Evolutionary conservation across 2,329 filamentous ascomycete species (phyloP).

Genomic region (Gaeumannomyces tritici): DNA sequence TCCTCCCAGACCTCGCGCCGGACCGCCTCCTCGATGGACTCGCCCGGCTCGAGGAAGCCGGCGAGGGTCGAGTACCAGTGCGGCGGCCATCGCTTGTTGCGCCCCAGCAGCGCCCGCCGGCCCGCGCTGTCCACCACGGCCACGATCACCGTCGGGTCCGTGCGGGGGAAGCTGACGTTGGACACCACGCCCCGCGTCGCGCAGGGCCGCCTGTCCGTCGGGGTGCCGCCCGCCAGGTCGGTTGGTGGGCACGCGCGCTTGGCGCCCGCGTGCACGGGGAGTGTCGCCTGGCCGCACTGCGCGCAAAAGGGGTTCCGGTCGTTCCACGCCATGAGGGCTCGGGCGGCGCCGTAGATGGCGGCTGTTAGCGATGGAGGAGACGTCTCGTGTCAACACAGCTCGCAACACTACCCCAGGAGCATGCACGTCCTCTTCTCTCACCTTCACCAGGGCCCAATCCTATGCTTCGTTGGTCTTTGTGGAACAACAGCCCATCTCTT

Average conservation of each 20-base stretch:
- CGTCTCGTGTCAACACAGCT: neutral
- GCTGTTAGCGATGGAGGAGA: slow-evolving; percentile 37
- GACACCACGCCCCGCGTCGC: slow-evolving; percentile 76
- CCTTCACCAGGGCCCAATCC: slow-evolving; percentile 36
- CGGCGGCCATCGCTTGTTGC: slow-evolving; percentile 73
- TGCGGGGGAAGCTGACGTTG: slow-evolving; percentile 85
- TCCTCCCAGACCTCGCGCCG: slow-evolving; percentile 82
- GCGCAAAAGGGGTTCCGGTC: slow-evolving; percentile 84
- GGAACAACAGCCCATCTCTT: slow-evolving; percentile 51
- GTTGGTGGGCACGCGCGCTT: slow-evolving; percentile 71
- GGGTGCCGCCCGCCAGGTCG: slow-evolving; percentile 42
- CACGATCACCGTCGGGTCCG: slow-evolving; percentile 92
- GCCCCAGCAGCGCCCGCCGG: slow-evolving; percentile 69
- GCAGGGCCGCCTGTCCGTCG: slow-evolving; percentile 57
- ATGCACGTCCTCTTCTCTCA: slow-evolving; percentile 13
- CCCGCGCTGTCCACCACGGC: slow-evolving; percentile 78
- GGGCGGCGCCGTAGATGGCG: slow-evolving; percentile 81
- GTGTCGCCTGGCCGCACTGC: slow-evolving; percentile 73
- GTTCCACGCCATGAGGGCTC: slow-evolving; percentile 91
- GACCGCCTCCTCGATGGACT: slow-evolving; percentile 78
- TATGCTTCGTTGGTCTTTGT: slow-evolving; percentile 43
- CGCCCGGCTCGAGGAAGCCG: slow-evolving; percentile 77
- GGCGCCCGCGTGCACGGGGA: slow-evolving; percentile 70
- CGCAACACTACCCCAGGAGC: neutral
- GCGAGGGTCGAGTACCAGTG: slow-evolving; percentile 85